Base-by-base conservation (phyloP, 169 alveolate species). In the Cryptosporidium felis region DNA sequence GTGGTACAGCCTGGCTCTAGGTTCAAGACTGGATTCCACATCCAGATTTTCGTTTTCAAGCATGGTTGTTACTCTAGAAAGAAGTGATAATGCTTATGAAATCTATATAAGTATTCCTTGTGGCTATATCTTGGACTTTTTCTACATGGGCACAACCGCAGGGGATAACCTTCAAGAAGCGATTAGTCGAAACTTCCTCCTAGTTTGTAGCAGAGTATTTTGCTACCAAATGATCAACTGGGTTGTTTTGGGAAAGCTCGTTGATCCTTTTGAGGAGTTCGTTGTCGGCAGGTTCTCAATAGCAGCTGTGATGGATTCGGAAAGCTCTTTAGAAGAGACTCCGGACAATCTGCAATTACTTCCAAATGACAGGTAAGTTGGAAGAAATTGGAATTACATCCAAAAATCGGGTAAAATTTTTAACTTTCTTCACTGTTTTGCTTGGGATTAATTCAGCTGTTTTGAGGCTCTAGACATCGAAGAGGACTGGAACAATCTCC, bases 221-320 rank as follows among this genome's bases (percentile, higher is more conserved):
- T 26, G 63, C 42, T 66, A 66, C 21, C 82, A 66, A 66, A 34
- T 66, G 45, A 28, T 66, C n/a, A 66, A 66, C 38, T 66, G 82
- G 82, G 49, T 66, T 30, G 36, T 34, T 6, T 45, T 66, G 23
- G 82, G 82, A 28, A 45, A 49, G 59, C n/a, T 66, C 3, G 82
- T 66, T 21, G 82, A 66, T 46, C 82, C 82, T 66, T 66, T 66
- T 9, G 82, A 66, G 34, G 82, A 66, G 14, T 66, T 66, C 26
- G 34, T 66, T 21, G 62, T 66, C 5, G 82, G 82, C 14, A 66
- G 51, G 9, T 66, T 66, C 38, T 66, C 82, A n/a, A 49, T 66
- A 10, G 5, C 82, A 26, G 49, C 34, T 66, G n/a, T 30, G 14
- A 21, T 8, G 45, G 16, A 23, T 44, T n/a, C 62, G 5, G 45